Conservation (phyloP, 768 basidiomycete species). For the Russula sp. region DNA sequence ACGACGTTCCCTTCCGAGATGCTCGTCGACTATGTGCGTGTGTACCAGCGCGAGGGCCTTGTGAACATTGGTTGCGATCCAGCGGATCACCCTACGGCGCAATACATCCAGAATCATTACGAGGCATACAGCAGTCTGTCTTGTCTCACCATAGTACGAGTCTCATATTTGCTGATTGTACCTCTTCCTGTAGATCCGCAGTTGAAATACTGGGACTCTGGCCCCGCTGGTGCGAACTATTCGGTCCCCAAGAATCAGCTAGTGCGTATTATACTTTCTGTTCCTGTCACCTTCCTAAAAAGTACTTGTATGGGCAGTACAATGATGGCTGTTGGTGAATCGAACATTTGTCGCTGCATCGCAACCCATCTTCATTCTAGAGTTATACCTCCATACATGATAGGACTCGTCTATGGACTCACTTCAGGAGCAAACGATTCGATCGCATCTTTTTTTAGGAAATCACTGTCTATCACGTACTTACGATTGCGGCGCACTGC, state of each 20-base stretch:
- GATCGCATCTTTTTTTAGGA: conserved; percentile 5
- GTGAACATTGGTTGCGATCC: conserved; percentile 65
- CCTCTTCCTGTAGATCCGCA: conserved; percentile 26
- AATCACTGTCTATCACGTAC: conserved; percentile 9
- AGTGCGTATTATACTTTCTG: neutral
- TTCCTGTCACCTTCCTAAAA: neutral
- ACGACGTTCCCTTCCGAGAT: conserved; percentile 60
- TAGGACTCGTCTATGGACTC: conserved; percentile 9
- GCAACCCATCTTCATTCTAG: conserved; percentile 4
- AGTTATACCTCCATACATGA: conserved; percentile 5
- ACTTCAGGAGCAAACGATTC: conserved; percentile 1
- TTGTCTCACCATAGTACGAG: neutral
- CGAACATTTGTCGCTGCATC: neutral
- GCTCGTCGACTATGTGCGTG: conserved; percentile 71
- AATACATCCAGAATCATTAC: conserved; percentile 50
- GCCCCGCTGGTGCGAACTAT: conserved; percentile 27
- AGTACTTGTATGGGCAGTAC: neutral
- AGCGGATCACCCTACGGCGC: conserved; percentile 51
- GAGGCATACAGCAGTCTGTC: conserved; percentile 53
- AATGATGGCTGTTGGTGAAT: conserved; percentile 7
- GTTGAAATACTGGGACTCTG: conserved; percentile 27
- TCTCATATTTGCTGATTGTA: neutral
- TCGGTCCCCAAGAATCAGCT: conserved; percentile 29
- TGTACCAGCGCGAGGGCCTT: conserved; percentile 60
- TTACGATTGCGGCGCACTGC: conserved; percentile 3